Evolutionary conservation across 2,329 filamentous ascomycete genomes (phyloP), one percentile per base, ranked within the genome.

Genomic region (Simplicillium sp.): DNA sequence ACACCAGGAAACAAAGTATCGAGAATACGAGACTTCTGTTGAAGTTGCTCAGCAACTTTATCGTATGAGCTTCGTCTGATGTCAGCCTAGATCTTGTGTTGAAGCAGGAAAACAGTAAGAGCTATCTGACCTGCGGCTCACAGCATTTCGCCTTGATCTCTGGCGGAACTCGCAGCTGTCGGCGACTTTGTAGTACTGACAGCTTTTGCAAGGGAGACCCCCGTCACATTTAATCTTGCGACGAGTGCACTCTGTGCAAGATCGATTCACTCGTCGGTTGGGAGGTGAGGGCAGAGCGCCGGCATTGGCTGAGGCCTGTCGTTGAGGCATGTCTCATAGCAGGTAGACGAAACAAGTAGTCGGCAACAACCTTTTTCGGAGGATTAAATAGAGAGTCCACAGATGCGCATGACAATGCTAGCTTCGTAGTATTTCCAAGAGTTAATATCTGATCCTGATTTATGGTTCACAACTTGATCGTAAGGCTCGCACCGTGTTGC

Each of bases 151-250:
- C 36, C 48, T 54, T 16, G 50, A 56, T 5, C 55, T 52, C 37
- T 57, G 54, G 31, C 51, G 51, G 29, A 57, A 59, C 38, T 50
- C 49, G 38, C 55, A 58, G 4, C 46, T 36, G 4, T 56, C 48
- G 1, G 50, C 41, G 2, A 48, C 47, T 14, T 50, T 46, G 37
- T 57, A 56, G 39, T 56, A 55, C 29, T 48, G 64, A 11, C 69
- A 67, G 20, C 73, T 56, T 3, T 49, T 43, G 40, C 56, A 59
- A 28, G 56, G 53, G 14, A 48, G 47, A 3, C 48, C 64, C n/a
- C 67, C 64, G 36, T 70, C 61, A 20, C 65, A 66, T 41, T 68
- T 65, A 31, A 60, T 48, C 37, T 56, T 58, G 16, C 54, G 49
- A 13, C 54, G 46, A 0, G 49, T 55, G 32, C 52, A 57, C 40